phyloP scores from a whole-genome alignment of 768 basidiomycete genomes.

The Daedaleopsis nitida region DNA sequence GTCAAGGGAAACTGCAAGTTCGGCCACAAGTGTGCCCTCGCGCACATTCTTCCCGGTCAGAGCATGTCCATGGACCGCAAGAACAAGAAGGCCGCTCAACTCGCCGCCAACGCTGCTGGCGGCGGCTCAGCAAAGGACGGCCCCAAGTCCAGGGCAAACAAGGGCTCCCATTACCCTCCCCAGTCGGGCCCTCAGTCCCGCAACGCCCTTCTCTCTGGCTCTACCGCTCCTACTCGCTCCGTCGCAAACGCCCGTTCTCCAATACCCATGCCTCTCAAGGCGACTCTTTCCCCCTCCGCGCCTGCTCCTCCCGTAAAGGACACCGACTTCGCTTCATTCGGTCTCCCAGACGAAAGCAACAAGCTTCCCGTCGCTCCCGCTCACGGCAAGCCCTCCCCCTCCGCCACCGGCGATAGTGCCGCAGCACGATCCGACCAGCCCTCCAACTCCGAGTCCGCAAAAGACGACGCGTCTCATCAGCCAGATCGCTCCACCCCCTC shows the following conservation, averaged over 20 bases:
- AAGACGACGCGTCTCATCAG: constrained; percentile 1
- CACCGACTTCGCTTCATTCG: constrained; percentile 73
- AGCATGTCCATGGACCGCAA: constrained; percentile 95
- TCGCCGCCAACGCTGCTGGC: constrained; percentile 45
- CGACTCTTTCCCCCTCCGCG: constrained; percentile 72
- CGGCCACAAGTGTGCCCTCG: constrained; percentile 85
- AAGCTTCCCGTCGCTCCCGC: constrained; percentile 50
- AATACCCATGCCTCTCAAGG: constrained; percentile 69
- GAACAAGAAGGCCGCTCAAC: constrained; percentile 92
- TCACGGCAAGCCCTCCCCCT: constrained; percentile 25
- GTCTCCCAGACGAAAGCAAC: constrained; percentile 61
- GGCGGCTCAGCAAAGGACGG: constrained; percentile 36
- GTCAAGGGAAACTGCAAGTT: constrained; percentile 92
- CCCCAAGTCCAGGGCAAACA: constrained; percentile 39
- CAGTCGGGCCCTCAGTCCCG: constrained; percentile 23
- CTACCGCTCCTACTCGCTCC: constrained; percentile 67
- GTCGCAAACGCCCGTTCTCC: constrained; percentile 52
- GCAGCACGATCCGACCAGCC: constrained; percentile 19
- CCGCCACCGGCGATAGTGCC: constrained; percentile 12
- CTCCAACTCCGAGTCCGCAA: constrained; percentile 5
- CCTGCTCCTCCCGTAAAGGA: constrained; percentile 78
- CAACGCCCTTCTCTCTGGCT: constrained; percentile 50
- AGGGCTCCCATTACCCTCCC: constrained; percentile 18
- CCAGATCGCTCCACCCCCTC: constrained; percentile 36
- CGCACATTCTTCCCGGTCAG: constrained; percentile 93